Percentiles rank a stretch among this genome's conserved stretches.
These are phyloP conservation scores for Backusella psychrophila DNA, from an alignment of 192 early-diverging fungal species.

Conservation along the genomic window DNA sequence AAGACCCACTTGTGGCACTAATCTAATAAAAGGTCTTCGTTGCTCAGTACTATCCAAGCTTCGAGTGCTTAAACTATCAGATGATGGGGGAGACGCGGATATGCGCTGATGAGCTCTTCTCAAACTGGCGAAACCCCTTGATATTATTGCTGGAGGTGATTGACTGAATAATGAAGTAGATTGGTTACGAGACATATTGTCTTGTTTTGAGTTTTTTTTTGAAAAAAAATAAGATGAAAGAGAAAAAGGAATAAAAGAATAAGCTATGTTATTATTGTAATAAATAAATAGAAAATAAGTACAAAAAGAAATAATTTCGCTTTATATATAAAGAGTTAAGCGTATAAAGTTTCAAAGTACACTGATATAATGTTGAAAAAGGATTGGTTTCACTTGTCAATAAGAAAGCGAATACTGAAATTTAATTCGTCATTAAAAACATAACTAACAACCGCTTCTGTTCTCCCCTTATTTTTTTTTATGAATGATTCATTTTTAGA, in stretches of 20 bases:
- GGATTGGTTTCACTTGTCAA: conserved; percentile 9
- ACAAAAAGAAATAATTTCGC: not conserved
- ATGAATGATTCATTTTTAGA: not conserved
- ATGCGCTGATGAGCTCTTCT: not conserved
- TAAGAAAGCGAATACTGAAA: conserved; percentile 2
- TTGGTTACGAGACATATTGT: not conserved
- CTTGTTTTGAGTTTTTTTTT: not conserved
- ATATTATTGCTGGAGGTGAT: conserved; percentile 1
- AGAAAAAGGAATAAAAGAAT: not conserved
- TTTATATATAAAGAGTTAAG: not conserved
- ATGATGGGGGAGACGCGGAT: not conserved
- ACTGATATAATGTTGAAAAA: not conserved
- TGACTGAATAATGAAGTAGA: not conserved
- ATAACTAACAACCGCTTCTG: not conserved
- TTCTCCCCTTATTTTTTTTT: not conserved
- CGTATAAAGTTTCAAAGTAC: not conserved
- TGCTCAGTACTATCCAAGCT: not conserved
- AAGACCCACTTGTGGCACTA: conserved; percentile 17
- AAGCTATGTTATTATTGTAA: not conserved
- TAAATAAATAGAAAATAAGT: not conserved
- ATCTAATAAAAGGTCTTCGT: conserved; percentile 1
- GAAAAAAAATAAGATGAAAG: not conserved
- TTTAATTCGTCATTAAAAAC: conserved; percentile 3
- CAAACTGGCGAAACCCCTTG: not conserved
- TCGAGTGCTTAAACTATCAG: not conserved